Conservation (phyloP, 1,139 yeast genomes). For the Diutina pseudorugosa region DNA sequence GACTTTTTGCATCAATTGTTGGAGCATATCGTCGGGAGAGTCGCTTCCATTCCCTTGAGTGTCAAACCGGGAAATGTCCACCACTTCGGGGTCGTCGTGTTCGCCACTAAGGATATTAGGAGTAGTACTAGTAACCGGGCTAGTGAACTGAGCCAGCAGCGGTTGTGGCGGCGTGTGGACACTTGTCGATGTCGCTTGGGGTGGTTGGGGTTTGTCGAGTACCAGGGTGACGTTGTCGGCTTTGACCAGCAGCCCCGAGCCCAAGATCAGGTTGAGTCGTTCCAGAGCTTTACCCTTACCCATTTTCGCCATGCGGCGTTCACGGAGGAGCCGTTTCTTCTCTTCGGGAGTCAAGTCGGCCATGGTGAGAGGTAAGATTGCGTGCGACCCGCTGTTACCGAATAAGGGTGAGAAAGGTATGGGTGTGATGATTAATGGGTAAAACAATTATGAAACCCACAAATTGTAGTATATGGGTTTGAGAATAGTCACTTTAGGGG, state of each 20-base stretch:
- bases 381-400: too few species aligned
- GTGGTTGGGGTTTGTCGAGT: conserved; percentile 3
- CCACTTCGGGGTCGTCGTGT: not conserved
- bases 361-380: not conserved
- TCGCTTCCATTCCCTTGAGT: not conserved
- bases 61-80: not conserved
- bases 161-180: not conserved
- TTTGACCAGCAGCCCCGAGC: conserved; percentile 9
- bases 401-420: too few species aligned
- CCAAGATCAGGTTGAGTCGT: conserved; percentile 37
- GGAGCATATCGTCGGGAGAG: not conserved
- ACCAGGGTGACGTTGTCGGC: not conserved
- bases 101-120: not conserved
- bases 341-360: conserved; percentile 40
- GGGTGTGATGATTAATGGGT: too few species aligned
- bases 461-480: too few species aligned
- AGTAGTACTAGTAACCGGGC: not conserved
- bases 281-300: conserved; percentile 43
- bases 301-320: conserved; percentile 62
- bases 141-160: not conserved
- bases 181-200: not conserved
- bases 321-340: conserved; percentile 48
- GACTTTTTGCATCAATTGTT: not conserved
- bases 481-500: too few species aligned
- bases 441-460: too few species aligned